These are phyloP conservation scores for Canariomyces notabilis DNA, from an alignment of 2,329 filamentous ascomycete species.

Conservation along the genomic window DNA sequence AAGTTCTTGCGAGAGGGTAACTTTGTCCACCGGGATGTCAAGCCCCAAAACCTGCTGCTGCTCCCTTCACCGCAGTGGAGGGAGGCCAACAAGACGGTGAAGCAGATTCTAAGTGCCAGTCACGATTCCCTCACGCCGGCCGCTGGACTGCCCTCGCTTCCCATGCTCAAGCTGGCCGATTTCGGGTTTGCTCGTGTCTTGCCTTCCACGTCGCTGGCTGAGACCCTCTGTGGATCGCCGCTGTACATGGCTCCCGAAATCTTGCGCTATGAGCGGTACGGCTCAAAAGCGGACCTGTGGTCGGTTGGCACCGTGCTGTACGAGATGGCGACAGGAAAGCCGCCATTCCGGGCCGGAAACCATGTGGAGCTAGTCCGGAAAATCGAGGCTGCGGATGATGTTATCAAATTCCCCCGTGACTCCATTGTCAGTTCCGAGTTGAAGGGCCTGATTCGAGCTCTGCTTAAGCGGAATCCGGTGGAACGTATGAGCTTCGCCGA, in stretches of 20 bases:
- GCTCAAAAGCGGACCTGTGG: constrained; percentile 95
- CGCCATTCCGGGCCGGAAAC: constrained; percentile 87
- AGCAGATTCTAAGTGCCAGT: constrained; percentile 70
- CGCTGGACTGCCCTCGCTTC: constrained; percentile 75
- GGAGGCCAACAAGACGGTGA: constrained; percentile 52
- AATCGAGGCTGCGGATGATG: constrained; percentile 84
- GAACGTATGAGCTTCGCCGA: constrained; percentile 81
- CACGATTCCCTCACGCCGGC: constrained; percentile 76
- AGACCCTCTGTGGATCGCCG: constrained; percentile 93
- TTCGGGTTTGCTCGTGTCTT: constrained; percentile 96
- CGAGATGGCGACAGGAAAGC: constrained; percentile 88
- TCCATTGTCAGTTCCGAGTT: constrained; percentile 67
- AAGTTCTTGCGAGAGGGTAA: constrained; percentile 81
- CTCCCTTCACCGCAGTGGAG: constrained; percentile 74
- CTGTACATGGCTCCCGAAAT: constrained; percentile 99
- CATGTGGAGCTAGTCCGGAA: constrained; percentile 90
- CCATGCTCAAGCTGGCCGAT: constrained; percentile 96
- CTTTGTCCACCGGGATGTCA: constrained; percentile 93
- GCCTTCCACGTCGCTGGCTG: constrained; percentile 84
- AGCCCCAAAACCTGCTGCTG: constrained; percentile 91
- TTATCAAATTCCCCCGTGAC: constrained; percentile 75
- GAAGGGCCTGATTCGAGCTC: constrained; percentile 71
- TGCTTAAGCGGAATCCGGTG: constrained; percentile 80
- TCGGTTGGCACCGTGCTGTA: constrained; percentile 93
- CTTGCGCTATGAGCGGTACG: constrained; percentile 92